Evolutionary conservation across 352 stramenopile genomes (phyloP).

Genomic region (Globisporangium iwayamae): DNA sequence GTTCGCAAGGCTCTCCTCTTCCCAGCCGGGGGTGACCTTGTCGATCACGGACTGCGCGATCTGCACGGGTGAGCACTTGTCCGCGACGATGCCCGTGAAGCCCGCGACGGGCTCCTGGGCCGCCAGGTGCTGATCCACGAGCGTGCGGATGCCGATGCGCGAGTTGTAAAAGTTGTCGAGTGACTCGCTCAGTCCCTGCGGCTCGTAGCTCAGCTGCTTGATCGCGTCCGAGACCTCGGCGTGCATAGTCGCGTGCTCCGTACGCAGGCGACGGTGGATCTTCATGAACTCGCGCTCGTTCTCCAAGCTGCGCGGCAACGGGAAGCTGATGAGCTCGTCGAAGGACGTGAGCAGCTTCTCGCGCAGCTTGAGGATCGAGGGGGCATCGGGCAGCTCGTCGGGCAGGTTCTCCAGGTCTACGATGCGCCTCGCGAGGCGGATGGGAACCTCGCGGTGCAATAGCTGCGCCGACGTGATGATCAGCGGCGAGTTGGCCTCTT

Average conservation of each 20-base stretch:
- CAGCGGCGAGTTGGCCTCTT: slow-evolving; percentile 55
- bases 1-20: slow-evolving; percentile 29
- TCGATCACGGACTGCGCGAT: slow-evolving; percentile 59
- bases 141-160: slow-evolving; percentile 78
- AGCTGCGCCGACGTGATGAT: slow-evolving; percentile 80
- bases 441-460: slow-evolving; percentile 75
- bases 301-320: slow-evolving; percentile 52
- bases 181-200: slow-evolving; percentile 46
- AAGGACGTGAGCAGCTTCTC: slow-evolving; percentile 68
- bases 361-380: slow-evolving; percentile 58
- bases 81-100: slow-evolving; percentile 62
- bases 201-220: slow-evolving; percentile 50
- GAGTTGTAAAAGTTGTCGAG: slow-evolving; percentile 86
- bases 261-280: slow-evolving; percentile 52
- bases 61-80: slow-evolving; percentile 62
- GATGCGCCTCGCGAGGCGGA: slow-evolving; percentile 74
- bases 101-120: slow-evolving; percentile 50
- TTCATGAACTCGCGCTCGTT: slow-evolving; percentile 56
- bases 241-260: slow-evolving; percentile 72
- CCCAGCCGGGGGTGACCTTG: slow-evolving; percentile 54
- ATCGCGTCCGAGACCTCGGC: slow-evolving; percentile 62
- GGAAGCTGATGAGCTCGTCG: slow-evolving; percentile 62
- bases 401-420: slow-evolving; percentile 83
- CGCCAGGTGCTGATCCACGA: slow-evolving; percentile 77
- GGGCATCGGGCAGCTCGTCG: slow-evolving; percentile 53